Base-by-base conservation (phyloP, 306 rosid species). In the Boehmeria nivea region DNA sequence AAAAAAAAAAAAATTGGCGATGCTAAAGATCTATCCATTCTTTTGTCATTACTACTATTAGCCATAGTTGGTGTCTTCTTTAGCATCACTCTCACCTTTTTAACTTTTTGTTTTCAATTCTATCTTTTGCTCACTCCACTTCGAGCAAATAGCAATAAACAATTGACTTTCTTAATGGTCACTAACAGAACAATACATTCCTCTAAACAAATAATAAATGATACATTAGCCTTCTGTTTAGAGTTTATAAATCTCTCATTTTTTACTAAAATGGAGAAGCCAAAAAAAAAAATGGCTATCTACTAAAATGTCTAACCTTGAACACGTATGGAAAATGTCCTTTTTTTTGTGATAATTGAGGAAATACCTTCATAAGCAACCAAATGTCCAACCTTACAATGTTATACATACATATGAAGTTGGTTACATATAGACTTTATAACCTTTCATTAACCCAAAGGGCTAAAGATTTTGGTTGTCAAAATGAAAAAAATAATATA, bases 51-150 rank as follows among this genome's bases (percentile, higher is more conserved):
- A 9, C 43, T n/a, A 16, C 43, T 16, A 34, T 28, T 14, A 28
- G 39, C 59, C 24, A 31, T 12, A 10, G 59, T 9, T 28, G 59
- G 39, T 53, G 58, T 31, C 23, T 15, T 51, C 31, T 48, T 4
- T 23, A 12, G 16, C n/a, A 48, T 21, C 53, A 48, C 53, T 48
- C 24, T 48, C 53, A 48, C 27, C 33, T 25, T 50, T 50, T 6
- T 15, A 12, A 23, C n/a, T 50, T 25, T 24, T 31, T 2, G 13
- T 19, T 10, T 28, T 53, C 23, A 53, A 53, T 53, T 20, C 42
- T 33, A 3, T 7, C 23, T 40, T n/a, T 8, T 17, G 20, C 22
- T 25, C 43, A 31, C 9, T 17, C 24, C 12, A 16, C 40, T 53
- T 53, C n/a, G n/a, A n/a, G n/a, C n/a, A n/a, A 7, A 10, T 12